A percentile compares a stretch with the other conserved stretches of the same genome.
Conservation (phyloP, 2,329 filamentous ascomycete genomes). For the Albifimbria verrucaria region DNA sequence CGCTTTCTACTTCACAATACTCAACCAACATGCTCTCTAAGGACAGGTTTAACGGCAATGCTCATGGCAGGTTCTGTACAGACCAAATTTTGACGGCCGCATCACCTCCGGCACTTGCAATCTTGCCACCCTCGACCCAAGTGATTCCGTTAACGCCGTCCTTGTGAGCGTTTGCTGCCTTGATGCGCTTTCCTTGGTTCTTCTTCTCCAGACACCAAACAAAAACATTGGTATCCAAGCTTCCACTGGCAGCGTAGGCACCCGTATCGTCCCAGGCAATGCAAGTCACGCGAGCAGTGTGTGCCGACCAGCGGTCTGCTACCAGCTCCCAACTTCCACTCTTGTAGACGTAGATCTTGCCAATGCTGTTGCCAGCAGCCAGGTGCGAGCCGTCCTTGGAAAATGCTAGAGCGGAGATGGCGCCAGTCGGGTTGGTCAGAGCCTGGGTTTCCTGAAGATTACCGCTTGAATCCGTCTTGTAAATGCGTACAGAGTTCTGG, state of each 20-base stretch:
- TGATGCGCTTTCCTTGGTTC: conserved; percentile 79
- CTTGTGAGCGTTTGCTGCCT: conserved; percentile 87
- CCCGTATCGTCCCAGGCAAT: conserved; percentile 75
- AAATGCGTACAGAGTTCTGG: conserved; percentile 73
- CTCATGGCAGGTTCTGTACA: conserved; percentile 32
- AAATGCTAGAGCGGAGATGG: conserved; percentile 79
- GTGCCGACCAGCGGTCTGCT: conserved; percentile 68
- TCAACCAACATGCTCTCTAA: too few relatives aligned
- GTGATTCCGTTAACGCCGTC: conserved; percentile 87
- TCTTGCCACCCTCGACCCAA: conserved; percentile 69
- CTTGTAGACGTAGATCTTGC: conserved; percentile 80
- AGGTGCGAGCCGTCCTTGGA: conserved; percentile 73
- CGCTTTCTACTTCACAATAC: too few relatives aligned
- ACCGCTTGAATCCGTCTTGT: conserved; percentile 53
- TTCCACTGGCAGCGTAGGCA: conserved; percentile 78
- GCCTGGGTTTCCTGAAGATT: conserved; percentile 52
- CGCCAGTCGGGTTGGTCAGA: conserved; percentile 66
- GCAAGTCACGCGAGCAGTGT: conserved; percentile 55
- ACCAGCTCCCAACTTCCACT: conserved; percentile 64
- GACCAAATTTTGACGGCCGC: conserved; percentile 87
- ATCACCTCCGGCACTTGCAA: conserved; percentile 82
- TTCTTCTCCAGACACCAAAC: conserved; percentile 81
- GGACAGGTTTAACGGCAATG: background rate
- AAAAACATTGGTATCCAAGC: conserved; percentile 86
- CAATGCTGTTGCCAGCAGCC: conserved; percentile 77